Evolutionary conservation across 2,329 filamentous ascomycete species (phyloP), one percentile per base, ranked within the genome.

Genomic region (Colletotrichum euphorbiae): DNA sequence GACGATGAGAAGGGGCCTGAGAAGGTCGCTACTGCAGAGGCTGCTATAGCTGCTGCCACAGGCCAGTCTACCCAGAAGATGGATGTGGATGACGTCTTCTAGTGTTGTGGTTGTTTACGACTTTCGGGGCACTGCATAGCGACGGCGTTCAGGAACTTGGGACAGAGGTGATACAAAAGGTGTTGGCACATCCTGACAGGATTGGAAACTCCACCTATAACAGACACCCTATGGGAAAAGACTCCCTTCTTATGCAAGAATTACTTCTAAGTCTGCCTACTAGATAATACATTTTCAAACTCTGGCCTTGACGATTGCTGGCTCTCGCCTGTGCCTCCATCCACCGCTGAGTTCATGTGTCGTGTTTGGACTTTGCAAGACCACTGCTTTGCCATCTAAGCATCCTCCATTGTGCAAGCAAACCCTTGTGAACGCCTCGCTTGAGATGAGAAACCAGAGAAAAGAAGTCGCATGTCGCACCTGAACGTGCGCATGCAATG

Each of bases 1-100:
- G 91, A 88, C 40, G 93, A 98, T 51, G 94, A 97, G 75, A 87
- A 87, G 78, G 73, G 75, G 2, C 75, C 73, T 2, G 80, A 82
- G 50, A 77, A 75, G 7, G 75, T 79, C 8, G 70, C 78, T 6
- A 76, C 76, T 0, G 73, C 76, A 4, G 79, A 72, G 0, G 78
- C 80, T 1, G 77, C 74, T 28, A 79, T 81, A 54, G 79, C 76
- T 36, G 79, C 77, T 43, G 43, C 38, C 11, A 75, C 73, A 55
- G 78, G 72, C 4, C 70, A 71, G 59, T 74, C 72, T 19, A 75
- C 71, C 17, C 78, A 72, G 45, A 81, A 77, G 73, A 85, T 85
- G 83, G 83, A 86, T 33, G 73, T 84, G 11, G 85, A 87, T 65
- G 81, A 84, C 36, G 55, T 62, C 58, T 69, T 69, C 13, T 57